Evolutionary conservation across 75 land plant species (phyloP).

Genomic region (Picea sitchensis): DNA sequence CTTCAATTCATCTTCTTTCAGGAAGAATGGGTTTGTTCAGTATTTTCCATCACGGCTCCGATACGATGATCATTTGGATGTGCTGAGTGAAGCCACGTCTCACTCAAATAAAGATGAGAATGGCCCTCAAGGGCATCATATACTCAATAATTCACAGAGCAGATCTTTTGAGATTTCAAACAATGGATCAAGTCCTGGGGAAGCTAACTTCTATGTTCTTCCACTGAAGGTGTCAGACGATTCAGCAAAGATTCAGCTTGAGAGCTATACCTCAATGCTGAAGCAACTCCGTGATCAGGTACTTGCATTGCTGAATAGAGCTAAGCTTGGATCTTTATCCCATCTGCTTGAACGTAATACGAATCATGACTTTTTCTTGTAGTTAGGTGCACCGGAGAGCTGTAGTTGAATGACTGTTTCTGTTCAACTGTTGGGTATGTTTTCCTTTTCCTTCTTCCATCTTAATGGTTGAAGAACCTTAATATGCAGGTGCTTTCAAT

Average conservation of each 20-base stretch:
- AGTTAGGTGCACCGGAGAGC: neutral
- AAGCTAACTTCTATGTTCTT: slow-evolving; percentile 51
- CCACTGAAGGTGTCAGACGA: slow-evolving; percentile 58
- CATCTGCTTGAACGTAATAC: neutral
- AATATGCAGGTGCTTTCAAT: slow-evolving; percentile 62
- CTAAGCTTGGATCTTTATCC: neutral
- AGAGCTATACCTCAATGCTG: slow-evolving; percentile 57
- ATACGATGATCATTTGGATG: neutral
- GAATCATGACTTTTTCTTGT: neutral
- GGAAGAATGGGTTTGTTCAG: slow-evolving; percentile 26
- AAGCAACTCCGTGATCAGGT: slow-evolving; percentile 81
- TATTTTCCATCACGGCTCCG: slow-evolving; percentile 29
- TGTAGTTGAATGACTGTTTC: neutral
- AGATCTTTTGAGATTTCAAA: slow-evolving; percentile 1
- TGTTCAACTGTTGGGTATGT: neutral
- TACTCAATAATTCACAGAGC: neutral
- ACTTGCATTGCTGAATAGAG: slow-evolving; percentile 1
- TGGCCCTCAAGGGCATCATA: neutral
- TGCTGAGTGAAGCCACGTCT: neutral
- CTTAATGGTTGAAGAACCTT: neutral
- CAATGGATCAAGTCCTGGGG: slow-evolving; percentile 7
- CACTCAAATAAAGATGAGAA: neutral
- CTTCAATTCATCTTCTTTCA: slow-evolving; percentile 63
- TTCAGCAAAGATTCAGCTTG: slow-evolving; percentile 28
- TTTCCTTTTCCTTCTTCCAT: neutral